Evolutionary conservation across 495 filamentous ascomycete species (phyloP).

Genomic region (Talaromyces ruber): DNA sequence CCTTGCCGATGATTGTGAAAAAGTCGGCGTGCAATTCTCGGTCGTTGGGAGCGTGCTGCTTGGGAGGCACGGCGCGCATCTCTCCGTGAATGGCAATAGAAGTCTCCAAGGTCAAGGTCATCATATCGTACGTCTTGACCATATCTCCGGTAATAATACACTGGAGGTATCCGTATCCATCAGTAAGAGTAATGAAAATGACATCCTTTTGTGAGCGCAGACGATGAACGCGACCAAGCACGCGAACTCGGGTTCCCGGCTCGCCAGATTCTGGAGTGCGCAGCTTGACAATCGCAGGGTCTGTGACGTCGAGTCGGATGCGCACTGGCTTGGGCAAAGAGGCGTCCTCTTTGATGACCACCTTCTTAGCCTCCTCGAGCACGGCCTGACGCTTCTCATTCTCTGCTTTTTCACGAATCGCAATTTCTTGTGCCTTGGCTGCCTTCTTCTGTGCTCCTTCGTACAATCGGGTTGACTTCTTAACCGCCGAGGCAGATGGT

Average conservation of each 20-base stretch:
- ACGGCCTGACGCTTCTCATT: conserved; percentile 55
- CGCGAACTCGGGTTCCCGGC: conserved; percentile 69
- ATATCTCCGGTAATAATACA: conserved; percentile 78
- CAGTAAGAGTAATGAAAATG: conserved; percentile 78
- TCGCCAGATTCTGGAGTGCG: conserved; percentile 39
- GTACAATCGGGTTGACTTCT: conserved; percentile 67
- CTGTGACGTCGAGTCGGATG: conserved; percentile 64
- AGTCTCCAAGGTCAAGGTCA: conserved; percentile 82
- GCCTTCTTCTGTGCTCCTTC: conserved; percentile 72
- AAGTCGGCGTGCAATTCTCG: conserved; percentile 94
- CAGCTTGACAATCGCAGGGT: conserved; percentile 51
- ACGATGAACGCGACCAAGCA: conserved; percentile 80
- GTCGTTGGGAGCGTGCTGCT: conserved; percentile 71
- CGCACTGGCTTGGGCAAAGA: conserved; percentile 70
- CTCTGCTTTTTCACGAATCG: conserved; percentile 64
- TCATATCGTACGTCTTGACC: conserved; percentile 84
- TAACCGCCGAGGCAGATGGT: conserved; percentile 71
- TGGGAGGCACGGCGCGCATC: conserved; percentile 74
- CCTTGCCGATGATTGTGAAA: conserved; percentile 76
- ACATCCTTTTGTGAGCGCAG: conserved; percentile 78
- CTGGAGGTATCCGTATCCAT: conserved; percentile 87
- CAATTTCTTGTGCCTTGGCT: conserved; percentile 57
- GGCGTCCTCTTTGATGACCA: conserved; percentile 70
- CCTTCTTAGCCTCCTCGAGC: conserved; percentile 82
- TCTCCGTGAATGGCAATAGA: conserved; percentile 83